Base-by-base conservation (phyloP, 2,329 filamentous ascomycete genomes). In the Epicoccum nigrum region DNA sequence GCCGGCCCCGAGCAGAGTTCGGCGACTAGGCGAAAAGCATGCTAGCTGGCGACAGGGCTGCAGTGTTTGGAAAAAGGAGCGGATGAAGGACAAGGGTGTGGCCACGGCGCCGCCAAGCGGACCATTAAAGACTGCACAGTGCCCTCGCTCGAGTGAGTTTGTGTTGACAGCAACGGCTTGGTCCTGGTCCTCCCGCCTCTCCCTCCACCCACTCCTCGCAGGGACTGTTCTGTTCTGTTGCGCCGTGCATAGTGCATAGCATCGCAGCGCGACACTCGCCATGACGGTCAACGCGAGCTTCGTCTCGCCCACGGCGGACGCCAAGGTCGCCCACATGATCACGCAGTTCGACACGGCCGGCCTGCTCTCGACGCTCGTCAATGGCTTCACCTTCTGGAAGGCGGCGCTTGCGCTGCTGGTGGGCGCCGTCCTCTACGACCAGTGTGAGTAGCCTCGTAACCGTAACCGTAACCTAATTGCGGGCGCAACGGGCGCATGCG, bases 341-440 rank as follows among this genome's bases (percentile, higher is more conserved):
- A 52, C 62, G 23, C 63, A 70, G 41, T 62, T 71, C 58, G 63
- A 70, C 44, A 45, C 53, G 51, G 64, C 49, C 50, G 69, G 69
- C 54, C 42, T 74, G 13, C 16, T 74, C 19, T 64, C 67, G 13
- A 62, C 64, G n/a, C 16, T 71, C 28, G 41, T 72, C 47, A 68
- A 63, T 48, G 62, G 64, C 55, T 45, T 73, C 55, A 71, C 52
- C 30, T 49, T 61, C 15, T 66, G 67, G 63, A 63, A 63, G 55
- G 52, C 69, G 21, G 49, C 50, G 37, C 85, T 85, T 79, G 86
- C 87, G 55, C 79, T 91, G 59, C 63, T 89, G 27, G 71, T 92
- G 60, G 90, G 90, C 13, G 57, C 94, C 42, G 71, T 97, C 51
- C 83, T 86, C 55, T 97, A 97, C 74, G 93, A 97, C 76, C 93